phyloP scores from a whole-genome alignment of 345 rosid species.

The Psidium guajava region DNA sequence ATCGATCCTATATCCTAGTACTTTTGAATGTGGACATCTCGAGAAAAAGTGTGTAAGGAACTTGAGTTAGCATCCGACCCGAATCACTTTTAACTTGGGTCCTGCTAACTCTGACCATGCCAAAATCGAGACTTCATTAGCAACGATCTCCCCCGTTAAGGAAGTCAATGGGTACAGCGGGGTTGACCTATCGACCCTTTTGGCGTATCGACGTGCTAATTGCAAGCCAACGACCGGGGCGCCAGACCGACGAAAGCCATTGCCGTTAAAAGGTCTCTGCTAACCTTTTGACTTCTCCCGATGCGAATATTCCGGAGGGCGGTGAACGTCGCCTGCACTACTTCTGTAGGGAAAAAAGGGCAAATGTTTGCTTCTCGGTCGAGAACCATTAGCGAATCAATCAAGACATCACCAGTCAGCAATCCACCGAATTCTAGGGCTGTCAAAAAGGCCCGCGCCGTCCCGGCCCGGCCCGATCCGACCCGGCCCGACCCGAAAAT shows the following conservation, averaged over 20 bases:
- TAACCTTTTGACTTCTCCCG: neutral
- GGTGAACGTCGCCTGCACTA: neutral
- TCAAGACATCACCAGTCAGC: neutral
- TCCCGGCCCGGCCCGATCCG: too few relatives aligned
- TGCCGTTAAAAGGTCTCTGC: neutral
- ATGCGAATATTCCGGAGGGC: neutral
- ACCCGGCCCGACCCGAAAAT: too few relatives aligned
- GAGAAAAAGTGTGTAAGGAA: neutral
- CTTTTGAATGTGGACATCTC: neutral
- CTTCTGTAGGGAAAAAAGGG: neutral
- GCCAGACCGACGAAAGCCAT: neutral
- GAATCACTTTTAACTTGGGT: neutral
- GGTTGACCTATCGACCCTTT: neutral
- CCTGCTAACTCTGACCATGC: neutral
- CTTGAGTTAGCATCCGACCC: neutral
- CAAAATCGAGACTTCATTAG: neutral
- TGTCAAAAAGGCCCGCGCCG: too few relatives aligned
- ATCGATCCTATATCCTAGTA: neutral
- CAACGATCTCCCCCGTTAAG: neutral
- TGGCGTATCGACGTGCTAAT: neutral
- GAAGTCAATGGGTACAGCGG: neutral
- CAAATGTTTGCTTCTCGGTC: neutral
- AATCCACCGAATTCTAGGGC: too few relatives aligned
- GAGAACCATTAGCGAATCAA: neutral
- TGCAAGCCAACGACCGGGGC: neutral